These are phyloP conservation scores for Tricholoma furcatifolium DNA, from an alignment of 768 basidiomycete species.

Conservation along the genomic window DNA sequence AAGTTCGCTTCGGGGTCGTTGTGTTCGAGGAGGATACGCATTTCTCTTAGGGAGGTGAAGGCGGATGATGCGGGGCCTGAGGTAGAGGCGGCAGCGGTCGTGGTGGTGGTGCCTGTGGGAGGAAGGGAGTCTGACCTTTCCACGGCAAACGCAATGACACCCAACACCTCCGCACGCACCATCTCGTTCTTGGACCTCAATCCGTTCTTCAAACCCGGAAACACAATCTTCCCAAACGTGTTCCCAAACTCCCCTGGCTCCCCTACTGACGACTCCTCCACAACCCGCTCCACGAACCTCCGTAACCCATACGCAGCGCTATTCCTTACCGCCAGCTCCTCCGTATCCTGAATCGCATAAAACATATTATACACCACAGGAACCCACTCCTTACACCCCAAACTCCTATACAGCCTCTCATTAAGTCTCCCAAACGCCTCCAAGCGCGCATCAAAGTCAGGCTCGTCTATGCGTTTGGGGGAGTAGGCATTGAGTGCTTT, in stretches of 20 bases:
- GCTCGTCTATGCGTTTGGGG: slow-evolving; percentile 77
- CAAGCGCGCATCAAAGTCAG: slow-evolving; percentile 88
- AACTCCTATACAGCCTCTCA: slow-evolving; percentile 51
- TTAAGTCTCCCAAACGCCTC: slow-evolving; percentile 74
- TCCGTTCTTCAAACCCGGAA: slow-evolving; percentile 78
- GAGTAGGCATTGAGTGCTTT: slow-evolving; percentile 86
- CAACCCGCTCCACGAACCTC: slow-evolving; percentile 70
- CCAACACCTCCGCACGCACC: slow-evolving; percentile 82
- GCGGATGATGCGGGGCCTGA: no score
- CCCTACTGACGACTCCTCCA: slow-evolving; percentile 32
- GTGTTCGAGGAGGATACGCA: slow-evolving; percentile 75
- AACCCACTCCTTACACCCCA: slow-evolving; percentile 69
- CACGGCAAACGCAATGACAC: slow-evolving; percentile 76
- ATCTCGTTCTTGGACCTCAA: slow-evolving; percentile 80
- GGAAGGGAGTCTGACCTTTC: slow-evolving; percentile 44
- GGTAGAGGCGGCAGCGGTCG: no score
- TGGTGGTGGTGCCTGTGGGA: no score
- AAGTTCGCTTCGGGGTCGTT: slow-evolving; percentile 96
- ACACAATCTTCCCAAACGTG: slow-evolving; percentile 63
- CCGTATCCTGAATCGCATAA: slow-evolving; percentile 84
- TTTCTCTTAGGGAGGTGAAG: slow-evolving; percentile 67
- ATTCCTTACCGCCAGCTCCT: slow-evolving; percentile 82
- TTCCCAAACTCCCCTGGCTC: slow-evolving; percentile 48
- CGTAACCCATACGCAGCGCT: slow-evolving; percentile 77
- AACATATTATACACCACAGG: slow-evolving; percentile 83